Evolutionary conservation across 345 rosid species (phyloP), one percentile per base, ranked within the genome.

Genomic region (Conringia planisiliqua): DNA sequence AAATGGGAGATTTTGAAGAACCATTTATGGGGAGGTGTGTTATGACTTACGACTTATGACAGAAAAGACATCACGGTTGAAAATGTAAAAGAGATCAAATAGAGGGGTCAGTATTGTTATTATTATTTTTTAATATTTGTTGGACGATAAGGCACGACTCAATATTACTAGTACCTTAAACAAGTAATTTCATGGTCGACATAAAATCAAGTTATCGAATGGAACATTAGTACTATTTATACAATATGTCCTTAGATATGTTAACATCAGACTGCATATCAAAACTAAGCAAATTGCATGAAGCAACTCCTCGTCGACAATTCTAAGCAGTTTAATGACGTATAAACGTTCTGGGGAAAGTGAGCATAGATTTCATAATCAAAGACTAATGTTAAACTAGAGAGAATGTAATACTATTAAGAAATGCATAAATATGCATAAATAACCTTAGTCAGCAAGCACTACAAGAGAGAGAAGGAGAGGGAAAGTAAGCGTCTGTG

Each of bases 11-110:
- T 10, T 75, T 69, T 10, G 44, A 48, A 65, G 80, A 73, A 73
- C 82, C 78, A 82, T 82, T 74, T 87, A 80, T 80, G 70, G 79
- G 77, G 47, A 60, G 38, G n/a, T 59, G 55, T 67, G 68, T 51
- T 2, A 20, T 57, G n/a, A n/a, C n/a, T n/a, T 8, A 74, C 20
- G 51, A 46, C 51, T 46, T 4, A 52, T 18, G 29, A 47, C 30
- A 13, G 12, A 36, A 36, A 32, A 73, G 44, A 35, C 66, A 43
- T 27, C 48, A 11, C 52, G 65, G 57, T 16, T 27, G 24, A 47
- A 75, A 75, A 40, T 75, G 68, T 20, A 7, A 66, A 47, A 48
- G 18, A 74, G 0, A 58, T 7, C 26, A 57, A 66, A 74, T 38
- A 48, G 59, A 47, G 78, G 71, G 43, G 42, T 66, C 20, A 1